Percentiles rank a stretch among this genome's conserved stretches.
Conservation (phyloP, 768 basidiomycete species). For the Omphalotus guepiniiformis region DNA sequence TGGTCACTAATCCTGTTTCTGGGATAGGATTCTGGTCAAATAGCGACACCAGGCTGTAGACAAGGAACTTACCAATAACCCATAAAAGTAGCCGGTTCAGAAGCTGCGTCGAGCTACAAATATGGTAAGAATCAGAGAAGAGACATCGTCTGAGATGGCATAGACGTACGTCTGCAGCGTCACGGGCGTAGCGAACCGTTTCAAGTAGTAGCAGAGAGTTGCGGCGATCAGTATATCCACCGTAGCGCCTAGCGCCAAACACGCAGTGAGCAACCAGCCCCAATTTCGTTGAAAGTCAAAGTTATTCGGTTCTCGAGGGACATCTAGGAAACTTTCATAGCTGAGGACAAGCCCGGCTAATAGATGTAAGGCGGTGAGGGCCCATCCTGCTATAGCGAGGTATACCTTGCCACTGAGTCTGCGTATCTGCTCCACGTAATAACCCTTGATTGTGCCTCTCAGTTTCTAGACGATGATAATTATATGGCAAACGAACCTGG, state of each 20-base stretch:
- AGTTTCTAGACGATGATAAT: not conserved
- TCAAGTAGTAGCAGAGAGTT: slow-evolving; percentile 19
- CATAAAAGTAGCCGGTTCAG: slow-evolving; percentile 20
- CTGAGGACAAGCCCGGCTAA: slow-evolving; percentile 15
- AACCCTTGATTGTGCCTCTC: slow-evolving; percentile 15
- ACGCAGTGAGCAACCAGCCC: slow-evolving; percentile 22
- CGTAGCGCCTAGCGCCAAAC: slow-evolving; percentile 17
- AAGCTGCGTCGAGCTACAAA: slow-evolving; percentile 14
- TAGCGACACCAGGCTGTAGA: not conserved
- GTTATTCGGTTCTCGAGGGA: slow-evolving; percentile 19
- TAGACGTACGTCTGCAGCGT: slow-evolving; percentile 9
- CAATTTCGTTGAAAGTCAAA: slow-evolving; percentile 15
- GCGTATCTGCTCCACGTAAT: slow-evolving; percentile 22
- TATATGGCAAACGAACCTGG: not conserved
- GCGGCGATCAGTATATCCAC: slow-evolving; percentile 21
- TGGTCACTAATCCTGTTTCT: slow-evolving; percentile 23
- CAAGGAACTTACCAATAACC: slow-evolving; percentile 20
- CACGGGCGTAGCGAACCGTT: not conserved
- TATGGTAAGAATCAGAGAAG: not conserved
- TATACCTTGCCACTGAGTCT: slow-evolving; percentile 14
- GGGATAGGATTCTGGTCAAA: not conserved
- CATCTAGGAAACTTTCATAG: slow-evolving; percentile 18
- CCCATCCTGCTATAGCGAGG: slow-evolving; percentile 14
- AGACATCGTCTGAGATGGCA: not conserved
- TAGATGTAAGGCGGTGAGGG: slow-evolving; percentile 17